A percentile compares a stretch with the other conserved stretches of the same genome.
phyloP scores from a whole-genome alignment of 352 stramenopile species.

The Aphanomyces astaci region DNA sequence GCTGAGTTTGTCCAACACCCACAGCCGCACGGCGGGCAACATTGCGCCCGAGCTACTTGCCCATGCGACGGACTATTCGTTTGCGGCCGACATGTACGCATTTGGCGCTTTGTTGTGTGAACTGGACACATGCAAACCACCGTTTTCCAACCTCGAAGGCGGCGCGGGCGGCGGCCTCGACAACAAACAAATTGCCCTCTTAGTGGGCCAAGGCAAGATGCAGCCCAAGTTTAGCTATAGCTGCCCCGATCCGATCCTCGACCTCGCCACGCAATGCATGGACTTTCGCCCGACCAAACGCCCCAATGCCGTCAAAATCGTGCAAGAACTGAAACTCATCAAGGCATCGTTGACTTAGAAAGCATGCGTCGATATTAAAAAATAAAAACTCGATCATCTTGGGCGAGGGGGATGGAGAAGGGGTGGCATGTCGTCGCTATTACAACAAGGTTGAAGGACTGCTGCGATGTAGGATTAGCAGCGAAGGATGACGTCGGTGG shows the following conservation, averaged over 20 bases:
- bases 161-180: background rate
- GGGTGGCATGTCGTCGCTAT: background rate
- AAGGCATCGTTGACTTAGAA: background rate
- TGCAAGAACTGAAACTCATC: background rate
- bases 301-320: constrained; percentile 27
- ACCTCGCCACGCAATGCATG: constrained; percentile 35
- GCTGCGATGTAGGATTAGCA: background rate
- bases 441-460: background rate
- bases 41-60: constrained; percentile 9
- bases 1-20: background rate
- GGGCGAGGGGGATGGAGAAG: background rate
- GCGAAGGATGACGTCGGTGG: background rate
- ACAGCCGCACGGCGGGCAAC: constrained; percentile 2
- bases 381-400: background rate
- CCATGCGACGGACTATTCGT: constrained; percentile 16
- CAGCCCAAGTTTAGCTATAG: constrained; percentile 34
- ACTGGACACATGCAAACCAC: constrained; percentile 31
- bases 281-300: constrained; percentile 36
- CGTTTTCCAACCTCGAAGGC: constrained; percentile 11
- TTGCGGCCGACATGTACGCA: constrained; percentile 59
- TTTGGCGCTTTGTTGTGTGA: constrained; percentile 57
- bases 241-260: constrained; percentile 31
- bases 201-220: constrained; percentile 25
- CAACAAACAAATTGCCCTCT: constrained; percentile 14
- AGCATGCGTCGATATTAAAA: too few relatives aligned